These are phyloP conservation scores for Phyllosticta citribraziliensis DNA, from an alignment of 2,329 filamentous ascomycete species.

Conservation along the genomic window DNA sequence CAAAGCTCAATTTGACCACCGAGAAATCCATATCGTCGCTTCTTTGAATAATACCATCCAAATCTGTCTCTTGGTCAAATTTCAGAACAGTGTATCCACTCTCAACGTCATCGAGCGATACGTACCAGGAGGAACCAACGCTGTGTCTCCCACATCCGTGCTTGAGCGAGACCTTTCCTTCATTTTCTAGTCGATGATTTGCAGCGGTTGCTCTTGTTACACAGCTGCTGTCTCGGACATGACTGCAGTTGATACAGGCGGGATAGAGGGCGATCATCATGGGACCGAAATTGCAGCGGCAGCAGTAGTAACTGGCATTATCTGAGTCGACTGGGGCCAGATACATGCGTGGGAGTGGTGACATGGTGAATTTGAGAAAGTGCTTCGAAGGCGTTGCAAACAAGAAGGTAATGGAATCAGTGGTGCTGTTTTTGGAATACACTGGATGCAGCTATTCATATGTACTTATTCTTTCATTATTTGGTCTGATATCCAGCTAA, in stretches of 20 bases:
- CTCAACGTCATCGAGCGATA: too few species aligned
- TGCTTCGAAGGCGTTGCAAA: too few species aligned
- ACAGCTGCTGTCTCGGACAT: background rate
- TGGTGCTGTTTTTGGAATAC: background rate
- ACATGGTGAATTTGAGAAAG: background rate
- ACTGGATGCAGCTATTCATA: background rate
- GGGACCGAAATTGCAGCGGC: background rate
- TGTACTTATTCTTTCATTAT: too few species aligned
- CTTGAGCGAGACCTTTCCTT: too few species aligned
- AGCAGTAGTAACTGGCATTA: background rate
- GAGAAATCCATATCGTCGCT: too few species aligned
- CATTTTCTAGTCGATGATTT: background rate
- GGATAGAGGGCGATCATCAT: background rate
- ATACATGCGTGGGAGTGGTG: background rate
- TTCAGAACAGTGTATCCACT: too few species aligned
- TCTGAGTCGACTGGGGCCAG: background rate
- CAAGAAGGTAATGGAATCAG: background rate
- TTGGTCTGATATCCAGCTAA: background rate
- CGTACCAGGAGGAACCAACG: too few species aligned
- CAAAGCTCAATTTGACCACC: too few species aligned
- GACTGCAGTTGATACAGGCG: background rate
- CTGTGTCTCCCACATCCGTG: too few species aligned
- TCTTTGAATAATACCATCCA: too few species aligned
- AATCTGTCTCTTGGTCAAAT: too few species aligned
- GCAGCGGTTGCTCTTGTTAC: background rate